Evolutionary conservation across 2,329 filamentous ascomycete species (phyloP).

Genomic region (Cytospora mali): DNA sequence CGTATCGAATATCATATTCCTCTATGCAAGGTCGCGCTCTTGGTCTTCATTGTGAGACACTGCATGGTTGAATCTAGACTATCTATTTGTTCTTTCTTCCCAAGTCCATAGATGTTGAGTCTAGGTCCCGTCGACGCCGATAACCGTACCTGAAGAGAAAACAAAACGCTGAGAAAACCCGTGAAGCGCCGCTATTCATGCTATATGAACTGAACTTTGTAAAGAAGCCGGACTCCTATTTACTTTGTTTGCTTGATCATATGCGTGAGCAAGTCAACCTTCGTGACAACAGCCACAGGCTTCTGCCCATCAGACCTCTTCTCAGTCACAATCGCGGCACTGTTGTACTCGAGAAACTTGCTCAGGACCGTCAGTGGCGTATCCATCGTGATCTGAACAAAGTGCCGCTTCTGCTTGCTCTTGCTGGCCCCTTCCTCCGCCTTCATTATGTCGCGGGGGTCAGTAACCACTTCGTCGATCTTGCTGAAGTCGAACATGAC

Average conservation of each 20-base stretch:
- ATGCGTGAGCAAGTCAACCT: conserved; percentile 93
- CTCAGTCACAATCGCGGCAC: conserved; percentile 91
- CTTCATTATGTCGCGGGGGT: conserved; percentile 67
- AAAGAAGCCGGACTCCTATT: conserved; percentile 28
- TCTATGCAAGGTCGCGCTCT: background rate
- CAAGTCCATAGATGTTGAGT: conserved; percentile 39
- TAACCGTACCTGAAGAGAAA: conserved; percentile 22
- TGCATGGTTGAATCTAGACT: conserved; percentile 24
- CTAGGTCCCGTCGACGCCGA: conserved; percentile 24
- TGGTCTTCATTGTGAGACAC: background rate
- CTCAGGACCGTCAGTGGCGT: conserved; percentile 82
- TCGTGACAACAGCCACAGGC: conserved; percentile 89
- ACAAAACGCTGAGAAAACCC: background rate
- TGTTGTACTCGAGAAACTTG: conserved; percentile 98
- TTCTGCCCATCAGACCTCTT: conserved; percentile 64
- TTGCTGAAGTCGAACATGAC: conserved; percentile 97
- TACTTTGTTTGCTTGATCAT: conserved; percentile 70
- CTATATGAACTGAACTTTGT: conserved; percentile 12
- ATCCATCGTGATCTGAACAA: conserved; percentile 91
- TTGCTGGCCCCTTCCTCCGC: conserved; percentile 41
- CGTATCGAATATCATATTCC: background rate
- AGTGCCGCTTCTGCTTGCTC: conserved; percentile 66
- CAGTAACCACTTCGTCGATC: conserved; percentile 87
- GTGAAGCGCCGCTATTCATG: conserved; percentile 20
- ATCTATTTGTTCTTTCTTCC: conserved; percentile 12